Evolutionary conservation across 2,329 filamentous ascomycete genomes (phyloP).

Genomic region (Neopestalotiopsis rosae): DNA sequence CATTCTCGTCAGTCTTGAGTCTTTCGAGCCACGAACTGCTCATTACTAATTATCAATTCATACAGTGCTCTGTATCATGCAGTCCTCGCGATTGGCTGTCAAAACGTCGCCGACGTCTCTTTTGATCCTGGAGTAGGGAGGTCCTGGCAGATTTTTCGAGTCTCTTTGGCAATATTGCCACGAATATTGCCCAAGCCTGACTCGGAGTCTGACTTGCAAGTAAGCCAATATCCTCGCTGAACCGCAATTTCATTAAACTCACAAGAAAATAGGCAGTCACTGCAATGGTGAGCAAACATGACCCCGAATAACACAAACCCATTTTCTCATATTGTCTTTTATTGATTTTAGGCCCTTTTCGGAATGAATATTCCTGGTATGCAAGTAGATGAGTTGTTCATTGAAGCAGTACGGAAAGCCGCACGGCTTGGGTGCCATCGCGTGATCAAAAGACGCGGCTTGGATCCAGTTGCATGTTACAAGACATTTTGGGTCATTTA

Average conservation of each 20-base stretch:
- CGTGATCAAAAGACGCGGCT: background rate
- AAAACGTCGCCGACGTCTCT: slow-evolving; percentile 5
- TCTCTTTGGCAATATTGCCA: slow-evolving; percentile 9
- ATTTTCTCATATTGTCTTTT: background rate
- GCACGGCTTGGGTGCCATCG: background rate
- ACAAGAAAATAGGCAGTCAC: slow-evolving; percentile 6
- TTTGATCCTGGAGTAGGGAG: slow-evolving; percentile 11
- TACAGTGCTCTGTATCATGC: slow-evolving; percentile 8
- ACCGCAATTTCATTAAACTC: background rate
- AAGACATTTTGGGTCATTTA: slow-evolving; percentile 15
- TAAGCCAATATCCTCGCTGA: background rate
- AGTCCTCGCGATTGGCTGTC: slow-evolving; percentile 13
- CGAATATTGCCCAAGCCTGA: slow-evolving; percentile 3
- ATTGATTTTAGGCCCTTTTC: slow-evolving; percentile 8
- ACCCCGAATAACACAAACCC: background rate
- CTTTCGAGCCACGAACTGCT: background rate
- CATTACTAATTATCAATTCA: background rate
- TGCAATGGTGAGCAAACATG: slow-evolving; percentile 5
- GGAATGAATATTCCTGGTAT: slow-evolving; percentile 14
- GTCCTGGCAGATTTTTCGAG: slow-evolving; percentile 3
- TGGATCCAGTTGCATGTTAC: slow-evolving; percentile 1
- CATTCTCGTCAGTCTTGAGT: slow-evolving; percentile 6
- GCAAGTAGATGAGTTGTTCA: slow-evolving; percentile 10
- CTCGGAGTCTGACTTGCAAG: background rate
- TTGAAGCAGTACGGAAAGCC: slow-evolving; percentile 5